Base-by-base conservation (phyloP, 768 basidiomycete genomes). In the Lactarius quietus region DNA sequence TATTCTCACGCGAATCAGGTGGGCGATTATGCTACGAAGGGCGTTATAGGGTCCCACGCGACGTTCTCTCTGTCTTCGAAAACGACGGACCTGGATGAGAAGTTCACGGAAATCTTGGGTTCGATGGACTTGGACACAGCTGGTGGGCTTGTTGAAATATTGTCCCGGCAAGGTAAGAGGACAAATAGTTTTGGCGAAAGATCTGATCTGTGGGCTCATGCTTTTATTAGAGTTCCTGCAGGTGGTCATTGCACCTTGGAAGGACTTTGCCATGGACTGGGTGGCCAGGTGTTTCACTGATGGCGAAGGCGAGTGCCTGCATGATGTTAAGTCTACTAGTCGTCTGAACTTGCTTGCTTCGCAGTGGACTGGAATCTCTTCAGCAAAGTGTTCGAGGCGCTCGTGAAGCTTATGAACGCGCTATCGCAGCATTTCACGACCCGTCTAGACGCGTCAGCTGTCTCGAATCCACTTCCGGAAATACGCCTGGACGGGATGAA, bases 341-440 rank as follows among this genome's bases (percentile, higher is more conserved):
- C 20, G 14, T 31, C 18, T 29, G 51, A 20, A 64, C n/a, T 33
- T 12, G 15, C 20, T 5, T 4, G 31, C 9, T 9, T 10, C 57
- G 26, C 56, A 89, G 87, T 85, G 69, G 77, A 86, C 65, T 89
- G 87, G 87, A 72, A 71, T 41, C 74, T 86, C 29, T 84, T 83
- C 64, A 77, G 75, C 36, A 76, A 77, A 59, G 66, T 85, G 10
- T 68, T 86, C 0, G 78, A 82, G 63, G 74, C 74, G 14, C 75
- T 76, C 6, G 69, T 82, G 18, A 70, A 64, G 0, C 68, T 85
- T 14, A 71, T 86, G 41, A 83, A 82, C 67, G 73, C 69, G 29
- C 72, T 79, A 31, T 69, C 76, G 53, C 62, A 69, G 52, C 69
- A 73, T 55, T 69, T 78, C 59, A 65, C 69, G 15, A 58, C 68